phyloP scores from a whole-genome alignment of 129 eudicot genomes.

The Mikania micrantha region DNA sequence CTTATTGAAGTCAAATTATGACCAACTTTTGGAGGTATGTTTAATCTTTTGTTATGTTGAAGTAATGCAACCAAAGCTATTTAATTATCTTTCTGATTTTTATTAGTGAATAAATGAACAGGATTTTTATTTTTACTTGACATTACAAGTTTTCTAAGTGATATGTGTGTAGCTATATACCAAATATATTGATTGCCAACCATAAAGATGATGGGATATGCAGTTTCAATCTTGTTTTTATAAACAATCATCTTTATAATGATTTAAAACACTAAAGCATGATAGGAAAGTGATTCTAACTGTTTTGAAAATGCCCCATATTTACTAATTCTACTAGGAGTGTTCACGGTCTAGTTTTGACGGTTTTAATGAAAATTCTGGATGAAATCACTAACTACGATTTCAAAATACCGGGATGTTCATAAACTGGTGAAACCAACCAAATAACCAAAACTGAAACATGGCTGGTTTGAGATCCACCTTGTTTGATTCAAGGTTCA shows the following conservation, averaged over 20 bases:
- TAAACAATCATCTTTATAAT: neutral
- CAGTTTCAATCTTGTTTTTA: neutral
- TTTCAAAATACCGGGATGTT: too few relatives aligned
- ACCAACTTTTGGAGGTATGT: constrained; percentile 92
- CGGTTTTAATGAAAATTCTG: too few relatives aligned
- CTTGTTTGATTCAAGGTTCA: too few relatives aligned
- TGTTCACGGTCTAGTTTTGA: too few relatives aligned
- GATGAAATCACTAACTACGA: too few relatives aligned
- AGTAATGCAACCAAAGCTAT: neutral
- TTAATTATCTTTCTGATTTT: neutral
- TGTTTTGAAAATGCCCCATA: too few relatives aligned
- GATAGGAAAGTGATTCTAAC: neutral
- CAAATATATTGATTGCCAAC: neutral
- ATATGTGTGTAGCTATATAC: neutral
- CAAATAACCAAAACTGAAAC: too few relatives aligned
- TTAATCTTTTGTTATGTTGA: neutral
- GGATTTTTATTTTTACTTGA: neutral
- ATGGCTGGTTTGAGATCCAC: too few relatives aligned
- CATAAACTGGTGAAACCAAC: too few relatives aligned
- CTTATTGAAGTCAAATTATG: constrained; percentile 87
- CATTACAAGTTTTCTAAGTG: neutral
- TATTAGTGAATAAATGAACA: neutral
- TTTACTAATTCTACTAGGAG: neutral
- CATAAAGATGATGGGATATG: neutral
- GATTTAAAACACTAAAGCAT: neutral